Percentiles rank a stretch among this genome's conserved stretches.
phyloP scores from a whole-genome alignment of 2,329 filamentous ascomycete genomes.

The Ascochyta pisi region DNA sequence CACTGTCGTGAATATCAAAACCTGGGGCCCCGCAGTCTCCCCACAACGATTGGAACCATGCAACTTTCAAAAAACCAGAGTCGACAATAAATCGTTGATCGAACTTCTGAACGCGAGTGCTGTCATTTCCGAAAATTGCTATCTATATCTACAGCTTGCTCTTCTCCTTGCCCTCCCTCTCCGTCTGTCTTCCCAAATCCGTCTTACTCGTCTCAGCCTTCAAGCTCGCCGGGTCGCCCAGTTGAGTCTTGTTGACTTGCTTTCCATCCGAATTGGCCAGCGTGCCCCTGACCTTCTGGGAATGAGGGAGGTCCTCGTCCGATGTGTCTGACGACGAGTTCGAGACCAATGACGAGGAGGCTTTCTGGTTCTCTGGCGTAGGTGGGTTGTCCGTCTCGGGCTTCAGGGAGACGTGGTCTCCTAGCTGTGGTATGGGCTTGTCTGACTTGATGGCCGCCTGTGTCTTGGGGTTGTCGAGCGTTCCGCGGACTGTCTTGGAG shows the following conservation, averaged over 20 bases:
- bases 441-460: constrained; percentile 25
- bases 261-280: constrained; percentile 28
- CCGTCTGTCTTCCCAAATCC: constrained; percentile 22
- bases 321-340: constrained; percentile 19
- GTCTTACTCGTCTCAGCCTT: constrained; percentile 38
- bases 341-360: constrained; percentile 9
- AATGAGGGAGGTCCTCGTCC: constrained; percentile 28
- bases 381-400: constrained; percentile 24
- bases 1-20: neutral
- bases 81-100: neutral
- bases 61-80: neutral
- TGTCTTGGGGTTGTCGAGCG: constrained; percentile 40
- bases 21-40: constrained; percentile 15
- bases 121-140: neutral
- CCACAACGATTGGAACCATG: neutral
- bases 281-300: constrained; percentile 36
- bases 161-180: constrained; percentile 30
- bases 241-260: constrained; percentile 33
- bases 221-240: constrained; percentile 41
- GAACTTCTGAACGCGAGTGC: neutral
- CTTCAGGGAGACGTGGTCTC: constrained; percentile 37
- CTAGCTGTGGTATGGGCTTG: constrained; percentile 24
- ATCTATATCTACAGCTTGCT: constrained; percentile 25
- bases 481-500: constrained; percentile 43
- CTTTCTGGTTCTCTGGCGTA: constrained; percentile 11